Base-by-base conservation (phyloP, 148 eudicot species). In the Chenopodium berlandieri region DNA sequence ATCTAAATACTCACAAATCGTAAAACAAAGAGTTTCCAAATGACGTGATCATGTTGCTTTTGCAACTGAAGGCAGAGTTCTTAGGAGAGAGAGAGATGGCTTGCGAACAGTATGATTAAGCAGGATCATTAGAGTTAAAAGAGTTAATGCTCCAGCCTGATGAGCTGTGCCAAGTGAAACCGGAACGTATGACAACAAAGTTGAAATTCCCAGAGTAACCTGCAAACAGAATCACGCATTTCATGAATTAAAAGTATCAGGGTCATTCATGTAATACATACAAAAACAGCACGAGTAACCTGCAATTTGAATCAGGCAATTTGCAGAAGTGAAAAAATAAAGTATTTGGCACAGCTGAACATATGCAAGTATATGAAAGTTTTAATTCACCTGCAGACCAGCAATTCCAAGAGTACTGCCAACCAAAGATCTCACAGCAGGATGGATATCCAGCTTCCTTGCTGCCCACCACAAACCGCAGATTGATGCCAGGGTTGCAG, bases 141-240 rank as follows among this genome's bases (percentile, higher is more conserved):
- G 89, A 10, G 97, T 94, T 71, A 96, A 81, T 27, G 99, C 99
- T 74, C 99, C 99, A 22, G 97, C 98, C 80, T 96, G 99, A 89
- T 96, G 99, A 82, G 99, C 99, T 54, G 91, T 82, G 72, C 99
- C 99, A 12, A 96, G 91, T n/a, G 98, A 92, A 65, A 91, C 98
- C 9, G 99, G 99, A 66, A 96, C 99, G 68, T 94, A 96, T 2
- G 98, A 89, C 40, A 96, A 84, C 76, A 94, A 91, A 8, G 99
- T 92, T 46, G 97, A 88, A 81, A 96, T 88, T 47, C 99, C 98
- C 79, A 96, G 81, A 32, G 95, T 94, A 66, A 96, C 99, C 99
- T 96, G 91, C 86, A 81, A 34, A 27, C 6, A 50, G 14, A 81
- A 48, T 63, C 4, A 71, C 11, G 31, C 47, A 9, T 46, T 50